phyloP scores from a whole-genome alignment of 2,329 filamentous ascomycete genomes.

The Chaetomium olivaceum region DNA sequence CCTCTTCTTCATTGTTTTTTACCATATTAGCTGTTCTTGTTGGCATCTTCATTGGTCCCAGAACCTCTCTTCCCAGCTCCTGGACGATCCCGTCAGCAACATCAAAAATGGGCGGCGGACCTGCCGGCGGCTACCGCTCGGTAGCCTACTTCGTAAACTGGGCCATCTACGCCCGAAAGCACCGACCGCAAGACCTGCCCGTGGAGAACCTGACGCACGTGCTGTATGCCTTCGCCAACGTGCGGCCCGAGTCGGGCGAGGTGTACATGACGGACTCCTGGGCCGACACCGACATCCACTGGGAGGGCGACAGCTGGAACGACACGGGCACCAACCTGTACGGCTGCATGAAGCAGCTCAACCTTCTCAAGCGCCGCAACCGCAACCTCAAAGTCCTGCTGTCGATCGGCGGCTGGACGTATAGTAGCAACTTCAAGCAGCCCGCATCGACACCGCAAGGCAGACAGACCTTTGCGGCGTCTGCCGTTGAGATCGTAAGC shows the following conservation, averaged over 20 bases:
- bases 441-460: constrained; percentile 72
- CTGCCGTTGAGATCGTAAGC: constrained; percentile 64
- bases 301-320: constrained; percentile 68
- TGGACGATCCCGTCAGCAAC: neutral
- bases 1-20: neutral
- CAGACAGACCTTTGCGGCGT: constrained; percentile 69
- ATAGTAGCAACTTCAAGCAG: constrained; percentile 77
- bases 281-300: constrained; percentile 73
- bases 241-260: constrained; percentile 75
- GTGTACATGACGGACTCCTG: constrained; percentile 68
- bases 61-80: neutral
- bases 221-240: constrained; percentile 88
- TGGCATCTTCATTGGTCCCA: neutral
- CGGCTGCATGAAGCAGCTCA: constrained; percentile 85
- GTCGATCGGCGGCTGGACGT: constrained; percentile 91
- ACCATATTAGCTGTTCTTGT: neutral
- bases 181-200: constrained; percentile 82
- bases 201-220: constrained; percentile 82
- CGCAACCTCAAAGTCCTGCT: constrained; percentile 83
- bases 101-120: constrained; percentile 47
- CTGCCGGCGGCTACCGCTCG: constrained; percentile 56
- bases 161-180: constrained; percentile 85
- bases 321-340: constrained; percentile 78
- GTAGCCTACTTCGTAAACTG: constrained; percentile 77
- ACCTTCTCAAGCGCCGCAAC: constrained; percentile 77